Percentiles rank a stretch among this genome's conserved stretches.
phyloP scores from a whole-genome alignment of 345 rosid genomes.

The Barbarea vulgaris region DNA sequence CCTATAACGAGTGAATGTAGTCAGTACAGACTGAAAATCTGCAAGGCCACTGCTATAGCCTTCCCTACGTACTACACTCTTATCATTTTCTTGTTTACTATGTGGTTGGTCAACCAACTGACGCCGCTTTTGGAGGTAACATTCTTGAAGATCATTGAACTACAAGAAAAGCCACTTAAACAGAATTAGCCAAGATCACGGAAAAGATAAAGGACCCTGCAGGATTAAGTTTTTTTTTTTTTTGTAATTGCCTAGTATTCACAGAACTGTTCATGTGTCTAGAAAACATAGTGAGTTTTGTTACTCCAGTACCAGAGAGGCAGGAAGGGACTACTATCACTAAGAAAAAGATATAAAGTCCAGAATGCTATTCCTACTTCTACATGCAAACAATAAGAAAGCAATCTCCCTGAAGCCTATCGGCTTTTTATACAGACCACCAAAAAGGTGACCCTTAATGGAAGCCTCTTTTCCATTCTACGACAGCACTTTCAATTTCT shows the following conservation, averaged over 20 bases:
- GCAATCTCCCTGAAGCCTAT: conserved; percentile 3
- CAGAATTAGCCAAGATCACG: conserved; percentile 13
- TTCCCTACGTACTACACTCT: conserved; percentile 65
- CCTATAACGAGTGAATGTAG: conserved; percentile 93
- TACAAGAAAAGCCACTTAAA: conserved; percentile 40
- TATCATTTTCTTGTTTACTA: conserved; percentile 62
- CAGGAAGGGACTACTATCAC: not conserved
- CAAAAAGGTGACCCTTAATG: not conserved
- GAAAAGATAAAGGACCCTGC: not conserved
- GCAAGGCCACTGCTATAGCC: conserved; percentile 86
- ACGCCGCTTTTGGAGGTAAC: conserved; percentile 94
- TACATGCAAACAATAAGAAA: conserved; percentile 1
- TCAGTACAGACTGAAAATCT: conserved; percentile 85
- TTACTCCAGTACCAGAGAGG: conserved; percentile 16
- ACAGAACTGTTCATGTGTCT: not conserved
- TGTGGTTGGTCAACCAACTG: conserved; percentile 65
- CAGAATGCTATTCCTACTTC: not conserved
- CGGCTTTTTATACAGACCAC: not conserved
- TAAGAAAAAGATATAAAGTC: conserved; percentile 17
- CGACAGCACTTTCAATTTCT: not conserved
- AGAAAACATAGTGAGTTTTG: not conserved
- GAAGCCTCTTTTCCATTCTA: not conserved
- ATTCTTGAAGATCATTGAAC: conserved; percentile 93
- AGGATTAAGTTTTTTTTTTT: not conserved
- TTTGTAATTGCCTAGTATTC: not conserved